Evolutionary conservation across 1,139 yeast species (phyloP), one percentile per base, ranked within the genome.

Genomic region (Candida labiduridarum): DNA sequence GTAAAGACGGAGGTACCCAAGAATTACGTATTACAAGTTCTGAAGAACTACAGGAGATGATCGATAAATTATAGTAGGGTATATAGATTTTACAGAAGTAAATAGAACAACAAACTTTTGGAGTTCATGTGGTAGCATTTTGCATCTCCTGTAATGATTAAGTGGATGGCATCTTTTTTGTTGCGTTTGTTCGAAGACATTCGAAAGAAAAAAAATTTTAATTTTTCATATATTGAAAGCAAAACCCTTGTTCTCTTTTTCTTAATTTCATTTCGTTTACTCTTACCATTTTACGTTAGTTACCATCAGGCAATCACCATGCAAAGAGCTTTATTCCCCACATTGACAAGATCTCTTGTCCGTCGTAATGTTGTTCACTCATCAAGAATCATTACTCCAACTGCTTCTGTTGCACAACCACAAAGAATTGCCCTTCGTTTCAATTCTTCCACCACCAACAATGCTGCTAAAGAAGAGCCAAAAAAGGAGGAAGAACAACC

Each of bases 321-420:
- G 75, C 72, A 70, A 54, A 69, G 72, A 67, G 62, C 69, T 30
- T 61, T 69, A 45, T 58, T 61, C 47, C 52, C 61, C 40, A 56
- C 68, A n/a, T 52, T 67, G 45, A 52, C 65, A 41, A 67, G 69
- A 61, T 46, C 65, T n/a, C 51, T 61, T 30, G 58, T 60, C n/a
- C 53, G 58, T 33, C 65, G 69, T 44, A 56, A 54, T 47, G 58
- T 59, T 19, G 49, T 50, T 14, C 54, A 52, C 22, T 47, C 62
- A 12, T 46, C 57, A 40, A 56, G 65, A 57, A 39, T 55, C 10
- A 53, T 57, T 19, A 59, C 63, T 53, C 63, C 64, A n/a, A 49
- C 54, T 10, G 51, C 50, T 27, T 45, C 55, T n/a, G 50, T 54
- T 14, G 16, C 30, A 59, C 62, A 42, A 31, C 47, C 48, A 25